Percentiles rank a stretch among this genome's conserved stretches.
Evolutionary conservation across 208 protist species (phyloP).

Genomic region (Trypanosoma cruzi): DNA sequence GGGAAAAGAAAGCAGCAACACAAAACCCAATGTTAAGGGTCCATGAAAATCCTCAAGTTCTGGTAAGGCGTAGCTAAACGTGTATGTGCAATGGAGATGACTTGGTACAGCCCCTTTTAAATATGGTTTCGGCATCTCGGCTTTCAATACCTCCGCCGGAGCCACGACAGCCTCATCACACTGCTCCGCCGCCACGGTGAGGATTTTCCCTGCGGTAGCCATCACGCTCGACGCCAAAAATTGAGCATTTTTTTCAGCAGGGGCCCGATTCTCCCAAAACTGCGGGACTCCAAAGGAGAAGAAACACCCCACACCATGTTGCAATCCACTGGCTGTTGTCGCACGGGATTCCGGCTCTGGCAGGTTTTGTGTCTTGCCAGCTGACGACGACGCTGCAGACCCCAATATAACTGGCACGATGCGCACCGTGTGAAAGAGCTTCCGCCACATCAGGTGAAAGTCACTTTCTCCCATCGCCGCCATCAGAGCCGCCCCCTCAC

Average conservation of each 20-base stretch:
- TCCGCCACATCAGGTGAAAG: conserved; percentile 44
- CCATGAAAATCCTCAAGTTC: conserved; percentile 19
- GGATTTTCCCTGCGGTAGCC: conserved; percentile 2
- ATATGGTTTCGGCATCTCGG: not conserved
- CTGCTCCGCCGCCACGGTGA: conserved; percentile 6
- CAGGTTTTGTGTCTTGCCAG: not conserved
- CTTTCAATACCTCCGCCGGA: not conserved
- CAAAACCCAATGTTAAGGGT: conserved; percentile 25
- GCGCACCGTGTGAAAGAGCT: conserved; percentile 45
- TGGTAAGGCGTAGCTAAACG: conserved; percentile 36
- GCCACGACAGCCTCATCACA: not conserved
- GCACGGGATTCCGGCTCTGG: not conserved
- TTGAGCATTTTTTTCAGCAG: not conserved
- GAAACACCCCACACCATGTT: not conserved
- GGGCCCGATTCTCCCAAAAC: conserved; percentile 33
- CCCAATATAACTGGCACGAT: conserved; percentile 40
- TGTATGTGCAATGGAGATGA: conserved; percentile 31
- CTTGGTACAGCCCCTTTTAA: conserved; percentile 6
- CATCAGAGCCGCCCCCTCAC: conserved; percentile 36
- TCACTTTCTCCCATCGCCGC: conserved; percentile 41
- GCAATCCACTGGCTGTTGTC: not conserved
- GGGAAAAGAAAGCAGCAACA: conserved; percentile 25
- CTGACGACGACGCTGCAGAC: not conserved
- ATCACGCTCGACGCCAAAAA: not conserved
- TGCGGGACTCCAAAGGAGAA: conserved; percentile 36